Percentiles rank a stretch among this genome's conserved stretches.
phyloP scores from a whole-genome alignment of 352 stramenopile genomes.

The Pythium rhizo-oryzae region DNA sequence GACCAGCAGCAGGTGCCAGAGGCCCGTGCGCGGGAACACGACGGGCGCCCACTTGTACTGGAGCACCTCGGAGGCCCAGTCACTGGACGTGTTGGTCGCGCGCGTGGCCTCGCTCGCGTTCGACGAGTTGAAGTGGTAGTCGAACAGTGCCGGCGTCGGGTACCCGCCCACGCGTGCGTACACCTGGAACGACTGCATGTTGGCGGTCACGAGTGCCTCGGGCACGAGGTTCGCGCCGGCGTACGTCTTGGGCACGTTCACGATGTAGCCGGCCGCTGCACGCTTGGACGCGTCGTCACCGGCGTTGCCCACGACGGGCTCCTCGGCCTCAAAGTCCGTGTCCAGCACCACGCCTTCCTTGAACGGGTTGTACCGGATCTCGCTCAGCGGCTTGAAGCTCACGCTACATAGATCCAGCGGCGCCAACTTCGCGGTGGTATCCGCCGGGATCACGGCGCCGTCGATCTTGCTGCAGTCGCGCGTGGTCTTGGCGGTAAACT shows the following conservation, averaged over 20 bases:
- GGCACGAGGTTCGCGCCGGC: slow-evolving; percentile 30
- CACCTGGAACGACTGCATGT: slow-evolving; percentile 35
- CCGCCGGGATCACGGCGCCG: slow-evolving; percentile 5
- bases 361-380: slow-evolving; percentile 21
- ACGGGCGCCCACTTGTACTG: slow-evolving; percentile 28
- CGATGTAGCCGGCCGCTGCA: slow-evolving; percentile 21
- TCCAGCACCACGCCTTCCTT: slow-evolving; percentile 24
- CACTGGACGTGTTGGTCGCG: slow-evolving; percentile 4
- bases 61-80: slow-evolving; percentile 14
- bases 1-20: slow-evolving; percentile 34
- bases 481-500: slow-evolving; percentile 12
- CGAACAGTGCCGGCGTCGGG: slow-evolving; percentile 26
- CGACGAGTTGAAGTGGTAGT: slow-evolving; percentile 36
- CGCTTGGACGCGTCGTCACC: not conserved
- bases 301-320: slow-evolving; percentile 7
- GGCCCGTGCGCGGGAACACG: slow-evolving; percentile 30
- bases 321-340: slow-evolving; percentile 24
- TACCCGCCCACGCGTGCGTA: slow-evolving; percentile 36
- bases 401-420: slow-evolving; percentile 25
- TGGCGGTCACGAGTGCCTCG: slow-evolving; percentile 25
- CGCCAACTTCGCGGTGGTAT: not conserved
- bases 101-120: slow-evolving; percentile 2
- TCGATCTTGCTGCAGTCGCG: slow-evolving; percentile 18
- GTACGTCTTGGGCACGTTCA: slow-evolving; percentile 31
- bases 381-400: slow-evolving; percentile 11